A percentile compares a stretch with the other conserved stretches of the same genome.
phyloP scores from a whole-genome alignment of 2,329 filamentous ascomycete species.

The Aspergillus sp. region DNA sequence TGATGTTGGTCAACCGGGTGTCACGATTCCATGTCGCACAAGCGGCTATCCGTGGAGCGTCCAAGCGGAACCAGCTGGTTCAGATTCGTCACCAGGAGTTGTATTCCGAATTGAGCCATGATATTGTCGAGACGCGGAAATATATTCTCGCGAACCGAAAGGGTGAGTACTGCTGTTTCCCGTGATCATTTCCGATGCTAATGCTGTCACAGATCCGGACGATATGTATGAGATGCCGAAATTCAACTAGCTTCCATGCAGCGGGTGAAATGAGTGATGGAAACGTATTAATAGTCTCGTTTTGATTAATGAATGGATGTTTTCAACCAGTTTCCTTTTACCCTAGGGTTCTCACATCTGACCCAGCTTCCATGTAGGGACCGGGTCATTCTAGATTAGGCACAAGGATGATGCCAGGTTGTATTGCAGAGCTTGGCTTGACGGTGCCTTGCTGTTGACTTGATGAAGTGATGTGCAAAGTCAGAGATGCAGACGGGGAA shows the following conservation, averaged over 20 bases:
- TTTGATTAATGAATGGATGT: no score
- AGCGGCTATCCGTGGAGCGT: conserved; percentile 48
- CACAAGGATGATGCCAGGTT: no score
- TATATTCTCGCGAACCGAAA: conserved; percentile 52
- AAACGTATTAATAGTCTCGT: no score
- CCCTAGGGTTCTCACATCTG: no score
- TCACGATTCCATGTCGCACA: conserved; percentile 57
- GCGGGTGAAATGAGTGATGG: no score
- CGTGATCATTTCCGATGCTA: not conserved
- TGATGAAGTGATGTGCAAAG: no score
- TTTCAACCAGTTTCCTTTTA: no score
- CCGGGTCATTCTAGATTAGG: no score
- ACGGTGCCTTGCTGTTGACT: no score
- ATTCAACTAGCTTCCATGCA: conserved; percentile 35
- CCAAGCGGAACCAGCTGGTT: conserved; percentile 46
- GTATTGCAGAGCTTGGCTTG: no score
- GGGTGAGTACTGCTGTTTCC: conserved; percentile 36
- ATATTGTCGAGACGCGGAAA: conserved; percentile 46
- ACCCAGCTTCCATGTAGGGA: no score
- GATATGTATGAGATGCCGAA: conserved; percentile 48
- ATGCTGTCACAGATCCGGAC: conserved; percentile 41
- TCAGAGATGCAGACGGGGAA: no score
- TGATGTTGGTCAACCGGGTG: conserved; percentile 61
- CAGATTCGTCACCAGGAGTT: conserved; percentile 42
- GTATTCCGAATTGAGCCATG: conserved; percentile 44